Evolutionary conservation across 2,329 filamentous ascomycete genomes (phyloP).

Genomic region (Camptophora hylomeconis): DNA sequence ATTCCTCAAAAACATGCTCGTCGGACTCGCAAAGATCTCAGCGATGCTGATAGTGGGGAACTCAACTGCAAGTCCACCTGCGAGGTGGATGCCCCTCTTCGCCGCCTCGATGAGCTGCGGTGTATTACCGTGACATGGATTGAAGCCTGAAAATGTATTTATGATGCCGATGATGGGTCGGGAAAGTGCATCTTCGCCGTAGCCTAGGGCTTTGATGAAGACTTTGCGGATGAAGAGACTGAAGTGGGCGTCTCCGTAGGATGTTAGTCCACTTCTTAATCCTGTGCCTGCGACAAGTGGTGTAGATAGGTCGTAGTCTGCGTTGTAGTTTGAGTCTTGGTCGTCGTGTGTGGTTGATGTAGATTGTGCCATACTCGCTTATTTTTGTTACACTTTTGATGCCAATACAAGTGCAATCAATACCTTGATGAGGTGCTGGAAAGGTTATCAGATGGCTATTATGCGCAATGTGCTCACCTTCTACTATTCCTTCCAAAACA

Average conservation of each 20-base stretch:
- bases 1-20: conserved; percentile 63
- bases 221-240: conserved; percentile 62
- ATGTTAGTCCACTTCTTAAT: conserved; percentile 51
- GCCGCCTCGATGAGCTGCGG: conserved; percentile 59
- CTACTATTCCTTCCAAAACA: too few species aligned
- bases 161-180: conserved; percentile 62
- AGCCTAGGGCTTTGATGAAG: conserved; percentile 65
- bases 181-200: conserved; percentile 57
- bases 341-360: too few species aligned
- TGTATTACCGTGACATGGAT: conserved; percentile 61
- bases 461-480: too few species aligned
- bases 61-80: conserved; percentile 55
- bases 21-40: conserved; percentile 56
- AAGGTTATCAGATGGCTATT: too few species aligned
- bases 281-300: conserved; percentile 41
- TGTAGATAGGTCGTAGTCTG: conserved; percentile 46
- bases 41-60: conserved; percentile 63
- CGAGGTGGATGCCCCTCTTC: conserved; percentile 54
- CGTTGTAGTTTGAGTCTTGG: conserved; percentile 1
- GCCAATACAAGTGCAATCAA: too few species aligned
- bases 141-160: conserved; percentile 61
- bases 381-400: too few species aligned
- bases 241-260: conserved; percentile 63
- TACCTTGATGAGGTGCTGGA: too few species aligned
- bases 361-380: too few species aligned